Evolutionary conservation across 176 grass and related monocot species (phyloP), one percentile per base, ranked within the genome.

Genomic region (Typha latifolia): DNA sequence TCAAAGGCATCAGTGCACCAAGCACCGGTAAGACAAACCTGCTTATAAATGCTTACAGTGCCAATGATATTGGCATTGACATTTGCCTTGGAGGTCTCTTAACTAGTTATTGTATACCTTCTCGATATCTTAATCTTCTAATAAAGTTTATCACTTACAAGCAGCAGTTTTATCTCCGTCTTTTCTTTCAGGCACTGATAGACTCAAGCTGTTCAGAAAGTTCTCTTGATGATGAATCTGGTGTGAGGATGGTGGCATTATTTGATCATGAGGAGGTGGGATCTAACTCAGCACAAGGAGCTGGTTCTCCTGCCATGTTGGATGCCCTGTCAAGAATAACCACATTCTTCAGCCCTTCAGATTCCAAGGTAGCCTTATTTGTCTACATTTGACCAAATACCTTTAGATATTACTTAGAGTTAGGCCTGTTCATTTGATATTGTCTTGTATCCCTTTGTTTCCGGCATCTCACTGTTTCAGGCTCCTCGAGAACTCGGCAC

Each of bases 251-350:
- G 94, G 81, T 92, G 63, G 92, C 92, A 69, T 80, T 96, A 24
- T 96, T 96, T 85, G 92, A 96, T 71, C 88, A 96, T 61, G 92
- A 96, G 66, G 92, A 96, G 70, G 92, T 97, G 75, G 94, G 94
- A 32, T 92, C 94, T 70, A 22, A 92, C 82, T 97, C 94, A 22
- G 94, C 94, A 62, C 94, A 97, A 71, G 94, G 94, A 52, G 94
- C 94, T 73, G 94, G 94, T 77, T 97, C 94, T 49, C 88, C 94
- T 78, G 89, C 63, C 48, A 82, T 97, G 88, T 69, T 97, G 31
- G 94, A 97, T 86, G 82, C 94, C 89, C 82, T 97, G 32, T 87
- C 89, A 76, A 97, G 94, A 70, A 89, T 97, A 48, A 92, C 94
- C 66, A 73, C 82, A 47, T 89, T 71, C 62, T 92, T 92, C 64